Evolutionary conservation across 441 rosid genomes (phyloP), one percentile per base, ranked within the genome.

Genomic region (Manihot esculenta): DNA sequence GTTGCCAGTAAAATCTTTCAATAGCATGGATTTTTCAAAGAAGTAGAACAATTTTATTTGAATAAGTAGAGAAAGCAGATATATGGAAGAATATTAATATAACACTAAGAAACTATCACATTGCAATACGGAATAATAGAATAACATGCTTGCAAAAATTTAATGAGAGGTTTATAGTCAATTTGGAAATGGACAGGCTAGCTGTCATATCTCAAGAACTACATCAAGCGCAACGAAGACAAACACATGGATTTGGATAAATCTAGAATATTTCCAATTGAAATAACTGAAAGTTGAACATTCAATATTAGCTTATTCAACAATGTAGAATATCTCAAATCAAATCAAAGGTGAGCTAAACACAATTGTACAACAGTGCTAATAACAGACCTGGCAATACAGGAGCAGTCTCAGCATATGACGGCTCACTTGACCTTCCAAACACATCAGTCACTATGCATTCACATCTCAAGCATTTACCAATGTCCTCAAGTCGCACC

Each of bases 351-450:
- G 66, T 44, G 33, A 62, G 23, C 12, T 3, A 62, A 38, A 61
- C 23, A 21, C 17, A 60, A 69, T 30, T 30, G 38, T 54, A 38
- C 63, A 21, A 44, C 35, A 30, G 35, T 24, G 61, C 55, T 72
- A 53, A 77, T 62, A 69, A 71, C 61, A 69, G 66, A 92, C 99
- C 99, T 89, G 97, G 97, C 76, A 85, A 82, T 72, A 92, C 71
- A 62, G 97, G 80, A 76, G 78, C 73, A 66, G 96, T 92, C 82
- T 85, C 91, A 42, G 92, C 90, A 80, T 80, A 89, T 44, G 82
- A 88, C 60, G 87, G 93, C 79, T 87, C 93, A 79, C 94, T 90
- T 74, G 92, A 89, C 89, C 99, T 92, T 82, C 98, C 98, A 79
- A 90, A 94, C 66, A 90, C 92, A 79, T 94, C 99, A 51, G 79